Base-by-base conservation (phyloP, 306 rosid genomes). In the Fragaria iinumae region DNA sequence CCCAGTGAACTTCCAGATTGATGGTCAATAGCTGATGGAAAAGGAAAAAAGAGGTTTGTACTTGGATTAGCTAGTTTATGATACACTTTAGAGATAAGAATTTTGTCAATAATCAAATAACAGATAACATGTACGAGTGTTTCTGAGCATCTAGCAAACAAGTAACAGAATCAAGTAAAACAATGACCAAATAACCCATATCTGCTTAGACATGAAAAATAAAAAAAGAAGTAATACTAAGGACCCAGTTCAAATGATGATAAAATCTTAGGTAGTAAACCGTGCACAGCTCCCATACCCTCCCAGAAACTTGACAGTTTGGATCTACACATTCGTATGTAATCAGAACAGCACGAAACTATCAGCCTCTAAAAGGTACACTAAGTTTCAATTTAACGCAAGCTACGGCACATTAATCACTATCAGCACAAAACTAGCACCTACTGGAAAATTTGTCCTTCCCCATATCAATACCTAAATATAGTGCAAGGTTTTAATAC, bases 21-120 rank as follows among this genome's bases (percentile, higher is more conserved):
- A 50, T 71, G 47, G 45, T 50, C 69, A 59, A 59, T 55, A 77
- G 74, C 78, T 76, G 56, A 71, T 52, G 62, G 41, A 2, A 76
- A 45, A 21, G n/a, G 23, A 41, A 18, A 34, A 60, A n/a, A 52
- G 57, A 69, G 29, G n/a, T 44, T 47, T 39, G 43, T 32, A 32
- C 38, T 8, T 13, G 67, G 68, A 80, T 67, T 74, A 75, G 79
- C 27, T 55, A 55, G 57, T 25, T 63, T 20, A 45, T 11, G 8
- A 9, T n/a, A 52, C 25, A 57, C 14, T 2, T 18, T 11, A 21
- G 47, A 70, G 13, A 34, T 4, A 18, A 17, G 20, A 14, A 18
- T 44, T 60, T 18, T 12, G 44, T 20, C 48, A 6, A 78, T 44
- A 60, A 57, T 59, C 27, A 74, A 59, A 59, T 41, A 59, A 13